Conservation (phyloP, 2,329 filamentous ascomycete genomes). For the Aspergillus bombycis region DNA sequence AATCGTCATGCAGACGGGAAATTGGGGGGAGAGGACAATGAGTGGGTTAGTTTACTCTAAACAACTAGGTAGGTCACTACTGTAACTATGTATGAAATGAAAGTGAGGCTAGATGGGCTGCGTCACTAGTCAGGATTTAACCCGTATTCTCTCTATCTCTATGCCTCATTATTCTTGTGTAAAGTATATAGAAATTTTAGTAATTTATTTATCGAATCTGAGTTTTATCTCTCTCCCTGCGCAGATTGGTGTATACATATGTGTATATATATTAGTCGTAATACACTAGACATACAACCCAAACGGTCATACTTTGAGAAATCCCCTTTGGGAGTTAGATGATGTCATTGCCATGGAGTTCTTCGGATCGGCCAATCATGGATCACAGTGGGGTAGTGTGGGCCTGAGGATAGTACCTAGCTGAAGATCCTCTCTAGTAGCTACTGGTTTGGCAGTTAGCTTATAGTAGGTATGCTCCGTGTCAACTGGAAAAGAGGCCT, state of each 20-base stretch:
- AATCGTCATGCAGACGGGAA: neutral
- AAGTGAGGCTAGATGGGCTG: conserved; percentile 3
- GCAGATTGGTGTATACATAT: too few species aligned
- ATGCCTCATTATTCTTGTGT: neutral
- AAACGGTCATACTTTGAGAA: neutral
- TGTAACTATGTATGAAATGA: neutral
- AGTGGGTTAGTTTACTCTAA: neutral
- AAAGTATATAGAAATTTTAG: neutral
- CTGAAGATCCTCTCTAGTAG: neutral
- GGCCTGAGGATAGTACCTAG: neutral
- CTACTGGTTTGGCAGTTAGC: neutral
- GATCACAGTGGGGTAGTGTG: neutral
- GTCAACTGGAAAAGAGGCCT: neutral
- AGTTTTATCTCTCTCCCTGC: too few species aligned
- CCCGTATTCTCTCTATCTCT: neutral
- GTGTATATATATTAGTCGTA: too few species aligned
- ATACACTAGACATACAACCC: too few species aligned
- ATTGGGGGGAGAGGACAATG: neutral
- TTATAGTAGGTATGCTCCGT: neutral
- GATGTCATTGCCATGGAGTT: neutral
- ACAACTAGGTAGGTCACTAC: too few species aligned
- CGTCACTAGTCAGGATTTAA: neutral
- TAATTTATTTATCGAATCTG: too few species aligned
- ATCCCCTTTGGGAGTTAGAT: neutral
- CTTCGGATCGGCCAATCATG: neutral